Evolutionary conservation across 1,284 basidiomycete genomes (phyloP), one percentile per base, ranked within the genome.

Genomic region (Pyrrhoderma lamaoense): DNA sequence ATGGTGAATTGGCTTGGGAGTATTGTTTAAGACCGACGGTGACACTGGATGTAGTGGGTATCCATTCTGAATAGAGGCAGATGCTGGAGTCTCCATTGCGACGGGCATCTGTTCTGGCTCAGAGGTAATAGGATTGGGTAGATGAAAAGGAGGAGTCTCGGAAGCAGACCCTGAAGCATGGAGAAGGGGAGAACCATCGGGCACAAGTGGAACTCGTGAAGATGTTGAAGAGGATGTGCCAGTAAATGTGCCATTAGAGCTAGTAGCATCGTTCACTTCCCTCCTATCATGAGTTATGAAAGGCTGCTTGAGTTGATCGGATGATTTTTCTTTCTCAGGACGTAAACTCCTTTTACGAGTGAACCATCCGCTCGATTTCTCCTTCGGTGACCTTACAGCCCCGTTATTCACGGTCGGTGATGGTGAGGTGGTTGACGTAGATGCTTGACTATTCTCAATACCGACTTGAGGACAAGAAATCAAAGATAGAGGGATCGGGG

Each of bases 331-430:
- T 51, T 27, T 54, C 25, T 47, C 59, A 60, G 48, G 46, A 42
- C 58, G 56, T 38, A 49, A 53, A 60, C 59, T 64, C 64, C 75
- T 75, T 65, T 73, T 75, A 56, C 76, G 71, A 60, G 76, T 78
- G 55, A 82, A 77, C 82, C 82, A 85, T 11, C 63, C 57, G 47
- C 71, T 72, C 44, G 71, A 50, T 57, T 71, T 74, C 56, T 67
- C 66, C 55, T 74, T 73, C 4, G 70, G 61, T 44, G 67, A 65
- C 57, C 66, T 72, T 27, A 69, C 69, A 57, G 67, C 71, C 9
- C 67, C 68, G 53, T 64, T 67, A 4, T 23, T 9, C 38, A 25
- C 34, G 13, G 35, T 37, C 8, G 49, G 38, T 36, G 36, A 27
- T n/a, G 53, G 23, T 14, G 49, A 47, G 13, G 45, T 37, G 13